Base-by-base conservation (phyloP, 768 basidiomycete genomes). In the Pleurotus pulmonarius region DNA sequence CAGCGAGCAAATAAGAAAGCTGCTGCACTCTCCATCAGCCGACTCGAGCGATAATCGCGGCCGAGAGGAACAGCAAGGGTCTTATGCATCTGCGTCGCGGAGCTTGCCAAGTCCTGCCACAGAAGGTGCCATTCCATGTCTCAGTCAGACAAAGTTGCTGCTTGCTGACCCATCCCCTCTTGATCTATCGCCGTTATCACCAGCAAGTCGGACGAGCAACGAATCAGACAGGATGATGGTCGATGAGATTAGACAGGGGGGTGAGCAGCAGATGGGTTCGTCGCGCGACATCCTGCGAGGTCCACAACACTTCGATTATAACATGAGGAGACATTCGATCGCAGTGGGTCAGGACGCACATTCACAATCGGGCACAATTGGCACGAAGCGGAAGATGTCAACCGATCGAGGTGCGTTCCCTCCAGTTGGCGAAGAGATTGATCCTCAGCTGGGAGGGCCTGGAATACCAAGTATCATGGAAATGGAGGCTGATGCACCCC, bases 371-470 rank as follows among this genome's bases (percentile, higher is more conserved):
- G 69, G 70, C 59, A 68, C 70, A 18, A 67, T 71, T 6, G 89
- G 90, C 52, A 85, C 83, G 57, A 93, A 93, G 69, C 82, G 92
- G 62, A 94, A 94, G 73, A 86, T 91, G 77, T 91, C 90, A 20
- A 75, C 78, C 60, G 89, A 90, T 75, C 78, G 82, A 56, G 72
- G 72, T 51, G 69, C 68, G 22, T 73, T 81, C 64, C 66, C 77
- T n/a, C 70, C 82, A 18, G 73, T 80, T 26, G 77, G 77, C 47
- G 85, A 86, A 61, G 88, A 89, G 61, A 70, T 80, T 48, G 89
- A 90, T 64, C 72, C 83, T 4, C 84, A 85, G 59, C 74, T 91
- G 51, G 77, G 80, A 43, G 89, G 87, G 15, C 85, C 85, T 48
- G 88, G 88, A 38, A 74, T 86, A 45, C 81, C 83, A 16, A 85